Percentiles rank a stretch among this genome's conserved stretches.
These are phyloP conservation scores for Athelia sp. DNA, from an alignment of 1,284 basidiomycete genomes.

Conservation along the genomic window DNA sequence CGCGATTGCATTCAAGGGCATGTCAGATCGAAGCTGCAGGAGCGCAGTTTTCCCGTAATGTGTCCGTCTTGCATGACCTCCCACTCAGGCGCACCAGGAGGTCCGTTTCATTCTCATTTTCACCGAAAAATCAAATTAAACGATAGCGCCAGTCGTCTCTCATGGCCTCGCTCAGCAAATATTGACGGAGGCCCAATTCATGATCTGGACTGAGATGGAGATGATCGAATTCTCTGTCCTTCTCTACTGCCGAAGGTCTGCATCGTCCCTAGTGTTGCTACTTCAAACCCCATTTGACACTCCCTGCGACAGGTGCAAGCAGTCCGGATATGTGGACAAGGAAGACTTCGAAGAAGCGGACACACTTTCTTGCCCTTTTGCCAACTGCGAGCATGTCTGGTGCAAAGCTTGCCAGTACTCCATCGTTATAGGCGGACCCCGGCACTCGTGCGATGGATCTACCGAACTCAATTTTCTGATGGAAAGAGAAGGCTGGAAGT, in stretches of 20 bases:
- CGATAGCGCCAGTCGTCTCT: slow-evolving; percentile 32
- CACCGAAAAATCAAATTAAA: slow-evolving; percentile 4
- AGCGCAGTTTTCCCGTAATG: slow-evolving; percentile 53
- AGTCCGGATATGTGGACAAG: slow-evolving; percentile 43
- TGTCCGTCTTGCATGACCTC: slow-evolving; percentile 50
- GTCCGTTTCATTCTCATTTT: no score
- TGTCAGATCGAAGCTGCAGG: slow-evolving; percentile 40
- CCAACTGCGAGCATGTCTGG: slow-evolving; percentile 41
- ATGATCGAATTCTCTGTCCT: slow-evolving; percentile 46
- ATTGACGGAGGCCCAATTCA: slow-evolving; percentile 40
- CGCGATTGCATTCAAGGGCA: slow-evolving; percentile 45
- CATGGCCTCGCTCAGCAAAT: slow-evolving; percentile 38
- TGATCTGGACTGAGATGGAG: slow-evolving; percentile 49
- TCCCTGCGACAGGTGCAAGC: slow-evolving; percentile 35
- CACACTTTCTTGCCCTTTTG: slow-evolving; percentile 39
- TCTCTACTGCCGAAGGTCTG: slow-evolving; percentile 46
- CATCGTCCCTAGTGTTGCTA: slow-evolving; percentile 2
- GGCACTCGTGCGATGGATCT: slow-evolving; percentile 55
- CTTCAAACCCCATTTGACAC: background rate
- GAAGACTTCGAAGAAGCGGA: slow-evolving; percentile 36
- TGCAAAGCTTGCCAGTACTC: slow-evolving; percentile 47
- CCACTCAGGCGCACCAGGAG: no score
- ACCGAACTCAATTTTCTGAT: slow-evolving; percentile 49
- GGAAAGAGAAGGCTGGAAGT: slow-evolving; percentile 47
- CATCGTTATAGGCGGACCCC: slow-evolving; percentile 28